phyloP scores from a whole-genome alignment of 768 basidiomycete species.

The Kwoniella sp. region DNA sequence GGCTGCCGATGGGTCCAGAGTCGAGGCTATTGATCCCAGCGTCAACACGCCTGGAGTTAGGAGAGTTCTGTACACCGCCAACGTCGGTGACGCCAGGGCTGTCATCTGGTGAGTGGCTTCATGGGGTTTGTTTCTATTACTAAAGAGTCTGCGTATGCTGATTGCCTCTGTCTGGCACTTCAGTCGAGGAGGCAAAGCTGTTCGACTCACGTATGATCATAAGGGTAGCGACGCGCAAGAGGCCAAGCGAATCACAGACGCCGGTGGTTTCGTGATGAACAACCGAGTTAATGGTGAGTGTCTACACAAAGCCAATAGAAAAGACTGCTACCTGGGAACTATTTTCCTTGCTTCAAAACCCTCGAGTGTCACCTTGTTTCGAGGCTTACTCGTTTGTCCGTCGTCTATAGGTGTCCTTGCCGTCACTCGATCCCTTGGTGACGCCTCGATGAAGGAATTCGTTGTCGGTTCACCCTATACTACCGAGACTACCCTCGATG shows the following conservation, averaged over 20 bases:
- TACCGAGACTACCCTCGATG: conserved; percentile 89
- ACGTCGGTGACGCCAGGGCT: conserved; percentile 93
- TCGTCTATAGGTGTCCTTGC: conserved; percentile 70
- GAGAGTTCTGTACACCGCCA: conserved; percentile 89
- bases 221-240: conserved; percentile 97
- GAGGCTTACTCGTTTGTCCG: neutral
- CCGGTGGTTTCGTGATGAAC: conserved; percentile 98
- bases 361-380: no score
- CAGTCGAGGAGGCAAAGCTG: conserved; percentile 78
- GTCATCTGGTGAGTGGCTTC: conserved; percentile 68
- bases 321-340: no score
- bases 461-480: conserved; percentile 98
- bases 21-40: conserved; percentile 62
- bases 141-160: neutral
- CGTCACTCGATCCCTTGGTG: conserved; percentile 92
- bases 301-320: neutral
- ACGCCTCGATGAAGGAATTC: conserved; percentile 99
- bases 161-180: neutral
- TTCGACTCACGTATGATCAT: conserved; percentile 95
- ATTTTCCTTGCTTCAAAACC: no score
- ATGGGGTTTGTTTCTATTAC: no score
- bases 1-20: conserved; percentile 58
- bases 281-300: conserved; percentile 85
- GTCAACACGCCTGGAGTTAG: conserved; percentile 59
- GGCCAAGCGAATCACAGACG: conserved; percentile 95